These are phyloP conservation scores for Pseudodiploospora longispora DNA, from an alignment of 2,329 filamentous ascomycete genomes.

Conservation along the genomic window DNA sequence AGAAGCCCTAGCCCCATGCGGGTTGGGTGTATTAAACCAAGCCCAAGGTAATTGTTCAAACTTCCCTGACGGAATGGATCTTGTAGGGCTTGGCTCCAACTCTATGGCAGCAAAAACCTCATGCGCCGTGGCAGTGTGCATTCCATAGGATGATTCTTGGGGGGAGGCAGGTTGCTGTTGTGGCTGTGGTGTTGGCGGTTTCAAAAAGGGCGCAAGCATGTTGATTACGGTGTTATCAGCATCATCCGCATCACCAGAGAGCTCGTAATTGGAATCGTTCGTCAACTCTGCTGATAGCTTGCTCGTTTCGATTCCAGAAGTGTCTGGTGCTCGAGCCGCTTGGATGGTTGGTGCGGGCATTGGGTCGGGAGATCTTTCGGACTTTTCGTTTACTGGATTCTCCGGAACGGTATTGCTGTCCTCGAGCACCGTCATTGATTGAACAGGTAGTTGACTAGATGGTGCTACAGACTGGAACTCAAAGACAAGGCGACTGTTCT, in stretches of 20 bases:
- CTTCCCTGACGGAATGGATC: constrained; percentile 21
- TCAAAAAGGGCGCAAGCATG: constrained; percentile 42
- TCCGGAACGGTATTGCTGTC: too few species aligned
- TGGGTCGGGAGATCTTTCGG: too few species aligned
- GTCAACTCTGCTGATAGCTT: background rate
- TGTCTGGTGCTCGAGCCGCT: background rate
- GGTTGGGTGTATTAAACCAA: constrained; percentile 35
- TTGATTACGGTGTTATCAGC: constrained; percentile 34
- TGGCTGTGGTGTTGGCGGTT: constrained; percentile 35
- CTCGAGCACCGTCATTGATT: too few species aligned
- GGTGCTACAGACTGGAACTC: constrained; percentile 18
- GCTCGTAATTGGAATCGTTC: constrained; percentile 1
- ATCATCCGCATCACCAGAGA: constrained; percentile 14
- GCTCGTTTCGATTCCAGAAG: background rate
- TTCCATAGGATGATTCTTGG: constrained; percentile 44
- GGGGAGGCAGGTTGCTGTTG: constrained; percentile 22
- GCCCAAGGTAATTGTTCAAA: constrained; percentile 41
- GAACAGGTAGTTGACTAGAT: background rate
- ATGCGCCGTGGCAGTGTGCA: constrained; percentile 44
- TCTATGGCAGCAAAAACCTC: constrained; percentile 38
- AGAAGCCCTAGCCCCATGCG: constrained; percentile 15
- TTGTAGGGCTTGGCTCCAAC: constrained; percentile 22
- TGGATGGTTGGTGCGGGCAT: background rate
- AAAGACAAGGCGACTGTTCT: constrained; percentile 23
- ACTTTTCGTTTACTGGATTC: too few species aligned